These are phyloP conservation scores for Vaccinium corymbosum DNA, from an alignment of 148 eudicot species.

Conservation along the genomic window DNA sequence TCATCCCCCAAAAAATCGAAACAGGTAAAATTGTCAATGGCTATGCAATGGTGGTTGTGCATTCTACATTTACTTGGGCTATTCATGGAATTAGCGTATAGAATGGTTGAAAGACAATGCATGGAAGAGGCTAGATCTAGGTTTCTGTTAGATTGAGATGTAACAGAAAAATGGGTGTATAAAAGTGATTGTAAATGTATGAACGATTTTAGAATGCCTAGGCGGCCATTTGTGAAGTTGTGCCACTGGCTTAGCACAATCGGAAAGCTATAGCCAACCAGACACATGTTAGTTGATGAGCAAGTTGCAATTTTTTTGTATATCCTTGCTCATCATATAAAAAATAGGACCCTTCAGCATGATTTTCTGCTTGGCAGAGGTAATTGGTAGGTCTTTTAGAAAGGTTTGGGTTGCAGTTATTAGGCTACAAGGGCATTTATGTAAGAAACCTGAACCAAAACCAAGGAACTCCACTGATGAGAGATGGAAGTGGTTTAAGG, in stretches of 20 bases:
- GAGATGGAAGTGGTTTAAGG: too few relatives aligned
- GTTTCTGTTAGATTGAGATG: background rate
- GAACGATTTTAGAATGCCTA: background rate
- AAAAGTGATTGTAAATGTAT: background rate
- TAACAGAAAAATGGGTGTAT: background rate
- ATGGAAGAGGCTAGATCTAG: background rate
- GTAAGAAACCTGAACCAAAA: too few relatives aligned
- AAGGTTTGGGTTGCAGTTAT: background rate
- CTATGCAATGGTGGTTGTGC: background rate
- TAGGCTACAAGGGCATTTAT: too few relatives aligned
- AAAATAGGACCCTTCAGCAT: background rate
- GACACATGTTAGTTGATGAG: background rate
- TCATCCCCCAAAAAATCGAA: background rate
- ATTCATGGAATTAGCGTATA: background rate
- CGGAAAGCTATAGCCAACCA: too few relatives aligned
- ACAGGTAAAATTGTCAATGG: background rate
- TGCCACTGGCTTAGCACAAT: too few relatives aligned
- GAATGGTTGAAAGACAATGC: background rate
- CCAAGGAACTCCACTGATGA: too few relatives aligned
- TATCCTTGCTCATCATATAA: background rate
- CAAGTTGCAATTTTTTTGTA: background rate
- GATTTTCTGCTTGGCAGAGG: background rate
- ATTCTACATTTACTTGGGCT: background rate
- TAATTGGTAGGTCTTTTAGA: background rate
- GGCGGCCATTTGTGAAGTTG: background rate